Evolutionary conservation across 2,329 filamentous ascomycete genomes (phyloP), one percentile per base, ranked within the genome.

Genomic region (Fusarium albidum): DNA sequence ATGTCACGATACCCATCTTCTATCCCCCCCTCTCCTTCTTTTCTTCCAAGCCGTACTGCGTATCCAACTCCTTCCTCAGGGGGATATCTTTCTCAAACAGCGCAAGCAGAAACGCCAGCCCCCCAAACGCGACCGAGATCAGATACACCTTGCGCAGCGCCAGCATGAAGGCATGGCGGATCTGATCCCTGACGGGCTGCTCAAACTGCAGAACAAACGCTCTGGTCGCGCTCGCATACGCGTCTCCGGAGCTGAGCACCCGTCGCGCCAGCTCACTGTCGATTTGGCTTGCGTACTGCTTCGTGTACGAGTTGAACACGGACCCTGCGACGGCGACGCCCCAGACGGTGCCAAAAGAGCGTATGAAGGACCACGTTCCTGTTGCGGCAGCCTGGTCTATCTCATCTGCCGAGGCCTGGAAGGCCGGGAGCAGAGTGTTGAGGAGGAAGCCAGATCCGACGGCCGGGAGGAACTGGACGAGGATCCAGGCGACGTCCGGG

Each of bases 311-410:
- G 44, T 73, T 72, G 61, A 80, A 79, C n/a, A 79, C 70, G 1
- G 70, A 64, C 0, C 73, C 73, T 0, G 76, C 75, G 6, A 83
- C 72, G 0, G 77, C 71, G 1, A 81, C 73, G 5, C 79, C 78
- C 61, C 80, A 75, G 4, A 78, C 72, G 7, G 68, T 58, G 0
- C 79, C 80, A 7, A 82, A 72, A 4, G 67, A 72, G 6, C 79
- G 73, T 31, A 78, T 69, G 48, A 81, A 82, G 0, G 65, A 62
- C 68, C 72, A 79, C 15, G 73, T 74, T 0, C 69, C 69, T 1
- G 73, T 73, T 0, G 74, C 72, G 0, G 68, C 61, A 1, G 73
- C 71, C 9, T 69, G 63, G 41, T 80, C 75, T 1, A 49, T 47
- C 32, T 78, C 74, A 1, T 57, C 35, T 0, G 75, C 40, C 0